A percentile compares a stretch with the other conserved stretches of the same genome.
Evolutionary conservation across 352 stramenopile genomes (phyloP).

Genomic region (Thalassiosira sp.): DNA sequence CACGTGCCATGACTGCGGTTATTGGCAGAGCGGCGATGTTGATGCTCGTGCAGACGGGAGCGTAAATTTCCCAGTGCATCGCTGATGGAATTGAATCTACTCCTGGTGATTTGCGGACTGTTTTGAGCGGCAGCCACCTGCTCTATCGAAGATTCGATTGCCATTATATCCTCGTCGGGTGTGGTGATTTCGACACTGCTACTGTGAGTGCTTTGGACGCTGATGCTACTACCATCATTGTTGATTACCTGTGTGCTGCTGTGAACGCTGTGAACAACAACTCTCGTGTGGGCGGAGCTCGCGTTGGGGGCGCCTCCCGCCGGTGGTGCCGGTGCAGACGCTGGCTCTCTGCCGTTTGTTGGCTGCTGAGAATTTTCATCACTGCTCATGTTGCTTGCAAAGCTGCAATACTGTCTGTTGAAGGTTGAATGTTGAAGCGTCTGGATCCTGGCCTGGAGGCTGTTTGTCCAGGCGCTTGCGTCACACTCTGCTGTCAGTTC

Average conservation of each 20-base stretch:
- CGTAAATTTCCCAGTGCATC: slow-evolving; percentile 58
- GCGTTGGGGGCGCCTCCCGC: no score
- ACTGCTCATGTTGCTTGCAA: slow-evolving; percentile 3
- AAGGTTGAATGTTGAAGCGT: no score
- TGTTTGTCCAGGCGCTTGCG: no score
- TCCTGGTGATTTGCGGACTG: neutral
- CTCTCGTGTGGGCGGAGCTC: no score
- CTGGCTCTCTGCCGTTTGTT: slow-evolving; percentile 3
- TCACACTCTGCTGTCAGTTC: no score
- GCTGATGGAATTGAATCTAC: slow-evolving; percentile 63
- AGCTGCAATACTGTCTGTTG: no score
- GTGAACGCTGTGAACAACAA: slow-evolving; percentile 21
- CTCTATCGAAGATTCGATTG: slow-evolving; percentile 27
- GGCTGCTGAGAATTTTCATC: slow-evolving; percentile 12
- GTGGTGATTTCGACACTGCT: neutral
- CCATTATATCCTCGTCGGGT: neutral
- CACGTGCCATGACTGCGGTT: neutral
- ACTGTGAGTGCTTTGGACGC: slow-evolving; percentile 6
- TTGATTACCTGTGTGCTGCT: slow-evolving; percentile 15
- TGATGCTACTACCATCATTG: neutral
- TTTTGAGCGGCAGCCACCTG: slow-evolving; percentile 15
- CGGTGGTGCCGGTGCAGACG: slow-evolving; percentile 3
- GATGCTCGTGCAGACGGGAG: slow-evolving; percentile 16
- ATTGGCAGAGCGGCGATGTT: neutral
- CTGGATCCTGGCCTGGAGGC: no score